Evolutionary conservation across 1,284 basidiomycete species (phyloP), one percentile per base, ranked within the genome.

Genomic region (Sphagnurus paluster): DNA sequence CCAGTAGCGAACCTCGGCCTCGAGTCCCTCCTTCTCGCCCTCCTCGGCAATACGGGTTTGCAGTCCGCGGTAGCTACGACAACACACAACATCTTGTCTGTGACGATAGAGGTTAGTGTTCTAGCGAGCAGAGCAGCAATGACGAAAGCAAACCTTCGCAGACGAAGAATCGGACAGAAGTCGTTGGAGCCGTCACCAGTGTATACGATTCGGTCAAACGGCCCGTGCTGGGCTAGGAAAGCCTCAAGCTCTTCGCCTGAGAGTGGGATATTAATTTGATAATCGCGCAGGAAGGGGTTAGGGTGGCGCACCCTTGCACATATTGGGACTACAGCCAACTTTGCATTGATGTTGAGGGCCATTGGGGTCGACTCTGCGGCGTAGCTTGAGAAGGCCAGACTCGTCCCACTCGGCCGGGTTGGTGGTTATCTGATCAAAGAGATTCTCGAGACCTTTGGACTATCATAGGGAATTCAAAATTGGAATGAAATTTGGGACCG

Each of bases 121-220:
- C n/a, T n/a, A n/a, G n/a, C n/a, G n/a, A n/a, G n/a, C n/a, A n/a
- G 28, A 3, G 16, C 16, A 5, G 36, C 4, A n/a, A 25, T 29
- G 16, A 21, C 36, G 26, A 16, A 21, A 21, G 69, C 77, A 48
- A 55, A 90, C 86, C 77, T 76, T 68, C 87, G 74, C 47, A 98
- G 73, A 43, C 89, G 82, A 46, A 96, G 69, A 40, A 94, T 77
- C 3, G 96, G 94, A 64, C 97, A 99, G 63, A 91, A 98, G 66
- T 99, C 97, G 66, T 99, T 99, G 9, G 80, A 78, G 1, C 96
- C 96, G 63, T 99, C 96, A 17, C 96, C 97, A 45, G 98, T 79
- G 65, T 98, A 99, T 36, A 93, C 75, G 53, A 98, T 76, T 43
- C 88, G 82, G 52, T 96, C 88, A 60, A 77, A 98, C 11, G 79